phyloP scores from a whole-genome alignment of 2,329 filamentous ascomycete species.

The Aspergillus novoparasiticus region DNA sequence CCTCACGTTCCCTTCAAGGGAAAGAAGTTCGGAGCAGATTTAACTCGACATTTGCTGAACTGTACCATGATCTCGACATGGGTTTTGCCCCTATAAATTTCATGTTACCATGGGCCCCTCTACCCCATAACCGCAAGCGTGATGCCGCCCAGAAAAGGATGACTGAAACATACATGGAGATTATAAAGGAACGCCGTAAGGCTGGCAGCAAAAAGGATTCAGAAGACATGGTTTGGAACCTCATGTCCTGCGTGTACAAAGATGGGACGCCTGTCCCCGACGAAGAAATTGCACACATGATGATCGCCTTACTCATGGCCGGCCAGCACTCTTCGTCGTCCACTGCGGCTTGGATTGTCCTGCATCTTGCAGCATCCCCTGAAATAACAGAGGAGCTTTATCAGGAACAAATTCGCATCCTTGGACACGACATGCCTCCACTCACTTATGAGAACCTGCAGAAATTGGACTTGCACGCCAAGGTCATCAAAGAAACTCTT shows the following conservation, averaged over 20 bases:
- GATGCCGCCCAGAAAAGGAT: constrained; percentile 80
- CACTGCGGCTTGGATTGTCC: constrained; percentile 80
- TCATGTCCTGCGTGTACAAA: constrained; percentile 86
- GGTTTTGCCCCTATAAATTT: constrained; percentile 90
- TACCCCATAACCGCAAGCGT: constrained; percentile 83
- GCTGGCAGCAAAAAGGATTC: constrained; percentile 55
- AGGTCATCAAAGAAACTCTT: constrained; percentile 88
- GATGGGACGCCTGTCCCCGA: constrained; percentile 78
- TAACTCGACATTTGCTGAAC: constrained; percentile 74
- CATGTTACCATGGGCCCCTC: constrained; percentile 82
- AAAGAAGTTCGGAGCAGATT: constrained; percentile 79
- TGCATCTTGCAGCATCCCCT: constrained; percentile 76
- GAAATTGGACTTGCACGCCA: constrained; percentile 77
- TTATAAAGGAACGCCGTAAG: constrained; percentile 72
- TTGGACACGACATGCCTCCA: constrained; percentile 74
- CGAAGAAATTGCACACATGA: constrained; percentile 85
- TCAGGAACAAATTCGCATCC: constrained; percentile 73
- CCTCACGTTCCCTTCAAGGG: constrained; percentile 81
- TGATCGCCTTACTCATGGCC: constrained; percentile 91
- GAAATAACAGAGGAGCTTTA: constrained; percentile 82
- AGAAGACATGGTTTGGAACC: constrained; percentile 84
- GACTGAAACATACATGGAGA: constrained; percentile 78
- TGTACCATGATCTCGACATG: constrained; percentile 89
- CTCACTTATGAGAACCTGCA: constrained; percentile 77
- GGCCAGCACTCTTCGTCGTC: constrained; percentile 88